These are phyloP conservation scores for Neofusicoccum umdonicola DNA, from an alignment of 2,329 filamentous ascomycete genomes.

Conservation along the genomic window DNA sequence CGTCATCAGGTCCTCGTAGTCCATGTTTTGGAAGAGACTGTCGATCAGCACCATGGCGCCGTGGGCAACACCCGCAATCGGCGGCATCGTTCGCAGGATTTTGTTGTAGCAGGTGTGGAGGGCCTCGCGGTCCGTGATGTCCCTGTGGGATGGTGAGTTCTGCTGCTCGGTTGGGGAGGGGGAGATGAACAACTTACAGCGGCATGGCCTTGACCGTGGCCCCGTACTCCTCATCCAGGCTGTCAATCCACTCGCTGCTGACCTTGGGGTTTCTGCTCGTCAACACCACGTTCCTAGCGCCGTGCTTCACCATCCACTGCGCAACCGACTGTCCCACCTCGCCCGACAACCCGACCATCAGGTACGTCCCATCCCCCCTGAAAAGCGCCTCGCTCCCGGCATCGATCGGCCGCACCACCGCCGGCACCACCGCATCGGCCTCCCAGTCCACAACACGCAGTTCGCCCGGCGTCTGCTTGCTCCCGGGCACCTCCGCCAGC, in stretches of 20 bases:
- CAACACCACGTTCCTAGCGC: constrained; percentile 28
- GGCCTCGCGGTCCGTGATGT: constrained; percentile 15
- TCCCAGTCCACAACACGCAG: not conserved
- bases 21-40: constrained; percentile 17
- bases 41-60: constrained; percentile 26
- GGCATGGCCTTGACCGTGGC: constrained; percentile 11
- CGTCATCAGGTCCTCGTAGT: not conserved
- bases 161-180: too few relatives aligned
- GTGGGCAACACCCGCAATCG: constrained; percentile 23
- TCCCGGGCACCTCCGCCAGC: too few relatives aligned
- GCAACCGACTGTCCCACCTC: constrained; percentile 23
- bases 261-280: constrained; percentile 41
- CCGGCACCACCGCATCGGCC: not conserved
- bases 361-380: constrained; percentile 21
- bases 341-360: constrained; percentile 24
- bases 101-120: not conserved
- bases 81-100: constrained; percentile 17
- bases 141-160: too few relatives aligned
- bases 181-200: not conserved
- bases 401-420: not conserved
- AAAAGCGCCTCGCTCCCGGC: not conserved
- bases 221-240: constrained; percentile 12
- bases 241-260: constrained; percentile 28
- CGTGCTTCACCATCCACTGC: constrained; percentile 26
- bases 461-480: not conserved